phyloP scores from a whole-genome alignment of 352 stramenopile genomes.

The Thalassiosira hispida region DNA sequence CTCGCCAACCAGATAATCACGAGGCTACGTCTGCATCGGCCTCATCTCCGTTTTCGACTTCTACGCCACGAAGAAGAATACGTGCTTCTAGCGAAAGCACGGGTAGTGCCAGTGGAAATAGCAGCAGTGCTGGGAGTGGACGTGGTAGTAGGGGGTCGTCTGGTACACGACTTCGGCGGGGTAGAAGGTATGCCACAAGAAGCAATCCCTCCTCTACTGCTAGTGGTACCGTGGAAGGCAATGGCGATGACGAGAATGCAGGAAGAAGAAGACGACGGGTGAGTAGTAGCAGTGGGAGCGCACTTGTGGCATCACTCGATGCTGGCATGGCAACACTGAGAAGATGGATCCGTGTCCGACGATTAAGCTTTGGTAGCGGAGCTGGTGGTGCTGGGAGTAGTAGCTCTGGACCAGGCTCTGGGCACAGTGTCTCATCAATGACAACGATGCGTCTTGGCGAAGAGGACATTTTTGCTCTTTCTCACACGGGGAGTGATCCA shows the following conservation, averaged over 20 bases:
- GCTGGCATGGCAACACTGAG: conserved; percentile 61
- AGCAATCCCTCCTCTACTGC: neutral
- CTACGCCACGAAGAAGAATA: conserved; percentile 14
- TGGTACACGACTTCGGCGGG: conserved; percentile 5
- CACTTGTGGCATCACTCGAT: conserved; percentile 56
- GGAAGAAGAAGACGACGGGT: conserved; percentile 6
- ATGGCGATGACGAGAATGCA: conserved; percentile 4
- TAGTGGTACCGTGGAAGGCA: neutral
- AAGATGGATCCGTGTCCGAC: conserved; percentile 54
- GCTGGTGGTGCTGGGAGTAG: conserved; percentile 3
- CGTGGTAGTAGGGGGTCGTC: neutral
- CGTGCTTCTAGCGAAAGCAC: conserved; percentile 1
- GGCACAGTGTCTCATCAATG: conserved; percentile 22
- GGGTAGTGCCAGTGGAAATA: conserved; percentile 14
- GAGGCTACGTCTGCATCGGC: neutral
- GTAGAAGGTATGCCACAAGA: neutral
- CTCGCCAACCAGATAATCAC: conserved; percentile 1
- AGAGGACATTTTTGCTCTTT: conserved; percentile 50
- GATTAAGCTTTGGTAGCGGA: conserved; percentile 9
- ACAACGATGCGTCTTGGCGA: conserved; percentile 39
- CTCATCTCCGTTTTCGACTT: conserved; percentile 13
- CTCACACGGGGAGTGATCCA: conserved; percentile 33
- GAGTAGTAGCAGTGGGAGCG: conserved; percentile 1
- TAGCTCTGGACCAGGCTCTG: conserved; percentile 13
- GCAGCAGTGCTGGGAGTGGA: conserved; percentile 7